These are phyloP conservation scores for Fraxinus cuspidata DNA, from an alignment of 257 asterid species.

Conservation along the genomic window DNA sequence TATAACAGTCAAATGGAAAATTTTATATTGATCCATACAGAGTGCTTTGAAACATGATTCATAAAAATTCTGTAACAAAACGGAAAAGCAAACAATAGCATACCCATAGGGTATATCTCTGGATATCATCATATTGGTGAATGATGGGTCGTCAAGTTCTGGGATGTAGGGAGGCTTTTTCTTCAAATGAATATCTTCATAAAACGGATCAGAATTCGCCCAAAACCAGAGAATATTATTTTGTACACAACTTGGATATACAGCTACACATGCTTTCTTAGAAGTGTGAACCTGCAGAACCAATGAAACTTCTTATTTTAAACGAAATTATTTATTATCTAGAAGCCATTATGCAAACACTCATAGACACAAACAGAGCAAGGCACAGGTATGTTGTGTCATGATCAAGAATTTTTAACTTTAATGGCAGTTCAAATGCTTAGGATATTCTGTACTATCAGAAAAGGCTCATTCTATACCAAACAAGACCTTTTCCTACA, in stretches of 20 bases:
- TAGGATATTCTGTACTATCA: neutral
- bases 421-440: neutral
- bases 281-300: slow-evolving; percentile 75
- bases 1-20: neutral
- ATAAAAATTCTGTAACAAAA: slow-evolving; percentile 10
- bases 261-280: slow-evolving; percentile 76
- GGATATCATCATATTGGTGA: slow-evolving; percentile 47
- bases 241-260: slow-evolving; percentile 82
- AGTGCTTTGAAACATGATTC: neutral
- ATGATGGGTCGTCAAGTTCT: slow-evolving; percentile 87
- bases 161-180: slow-evolving; percentile 80
- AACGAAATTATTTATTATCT: neutral
- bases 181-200: slow-evolving; percentile 51
- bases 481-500: neutral
- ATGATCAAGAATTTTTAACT: neutral
- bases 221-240: slow-evolving; percentile 93
- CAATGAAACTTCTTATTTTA: slow-evolving; percentile 12
- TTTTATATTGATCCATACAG: neutral
- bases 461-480: neutral
- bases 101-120: slow-evolving; percentile 89
- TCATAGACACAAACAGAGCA: neutral
- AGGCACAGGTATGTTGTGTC: neutral
- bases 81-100: slow-evolving; percentile 17
- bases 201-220: slow-evolving; percentile 77
- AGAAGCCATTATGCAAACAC: neutral